Evolutionary conservation across 352 stramenopile species (phyloP), one percentile per base, ranked within the genome.

Genomic region (Pythium pyrilobum): DNA sequence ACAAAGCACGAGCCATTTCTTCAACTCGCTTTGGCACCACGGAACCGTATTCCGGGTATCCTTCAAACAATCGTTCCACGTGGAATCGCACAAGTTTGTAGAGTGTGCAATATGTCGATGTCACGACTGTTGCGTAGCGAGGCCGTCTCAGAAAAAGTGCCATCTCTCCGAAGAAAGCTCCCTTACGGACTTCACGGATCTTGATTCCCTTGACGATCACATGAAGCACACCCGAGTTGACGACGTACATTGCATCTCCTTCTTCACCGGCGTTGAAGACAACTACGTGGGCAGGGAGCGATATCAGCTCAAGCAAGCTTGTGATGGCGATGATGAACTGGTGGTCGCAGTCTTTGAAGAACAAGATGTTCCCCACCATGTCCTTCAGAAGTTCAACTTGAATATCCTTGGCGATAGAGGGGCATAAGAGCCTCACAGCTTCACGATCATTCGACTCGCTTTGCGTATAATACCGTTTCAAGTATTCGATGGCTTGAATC

Each of bases 241-340:
- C 77, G 4, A 86, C 52, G 38, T 81, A 87, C 78, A 89, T 89
- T 4, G 75, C 67, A 60, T 89, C 74, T 12, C 78, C 76, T 64
- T 53, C 41, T 11, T 87, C 76, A 0, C 71, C 72, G 4, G 51
- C 54, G 15, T 69, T 59, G 43, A 86, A 89, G 3, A 89, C 42
- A 3, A 75, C 34, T 15, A 76, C 70, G 12, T 70, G 69, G 0
- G 75, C 76, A 6, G 78, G 76, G 7, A 89, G 53, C 12, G 76
- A 85, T 16, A 81, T 69, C 59, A 86, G 68, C 37, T 87, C 73
- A 5, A 89, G 67, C 23, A 87, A 29, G 50, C 74, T 86, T 0
- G 77, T 85, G 27, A 87, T 55, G 5, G 76, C 78, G 33, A 80
- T 68, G 38, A 85, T 78, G 31, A 89, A 85, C 43, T 80, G 72